Base-by-base conservation (phyloP, 2,329 filamentous ascomycete species). In the Penicillium sclerotiorum region DNA sequence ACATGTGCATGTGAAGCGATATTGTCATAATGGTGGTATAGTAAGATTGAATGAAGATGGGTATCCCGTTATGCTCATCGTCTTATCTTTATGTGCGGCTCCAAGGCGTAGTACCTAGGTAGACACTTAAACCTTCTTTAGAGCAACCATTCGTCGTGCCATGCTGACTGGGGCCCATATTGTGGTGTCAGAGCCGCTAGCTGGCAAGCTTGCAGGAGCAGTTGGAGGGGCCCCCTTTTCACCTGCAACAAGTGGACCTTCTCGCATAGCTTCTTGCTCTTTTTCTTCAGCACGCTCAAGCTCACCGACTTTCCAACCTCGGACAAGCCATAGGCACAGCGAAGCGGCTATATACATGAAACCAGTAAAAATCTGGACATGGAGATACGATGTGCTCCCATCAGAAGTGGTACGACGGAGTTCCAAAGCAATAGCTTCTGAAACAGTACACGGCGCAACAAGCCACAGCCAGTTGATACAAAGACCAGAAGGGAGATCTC, bases 401-500 rank as follows among this genome's bases (percentile, higher is more conserved):
- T 54, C 39, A 5, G 60, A 50, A 8, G 59, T 49, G 43, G 60
- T 57, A 15, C 77, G 77, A 49, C 77, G 74, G 23, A 88, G 77
- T 45, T 80, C 73, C 33, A 88, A 67, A 2, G 79, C 85, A 56
- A 88, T 87, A 2, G 82, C 80, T 41, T 77, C 72, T 1, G 73
- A 68, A 27, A 73, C 69, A 0, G 73, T 76, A 4, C 73, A 75
- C 6, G 77, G 77, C 2, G 84, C 64, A 6, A 81, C 80, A 47
- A 87, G 72, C 2, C 78, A 69, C 36, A 87, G 62, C 80, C 83
- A 86, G 7, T 79, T 80, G 33, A 85, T 77, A 49, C 76, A 80
- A 50, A 87, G 68, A 1, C 78, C 81, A 37, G 77, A 76, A 2
- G 82, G 80, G 0, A 86, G 68, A 49, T 83, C 76, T 49, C 72